These are phyloP conservation scores for Inonotus obliquus DNA, from an alignment of 1,284 basidiomycete species.

Conservation along the genomic window DNA sequence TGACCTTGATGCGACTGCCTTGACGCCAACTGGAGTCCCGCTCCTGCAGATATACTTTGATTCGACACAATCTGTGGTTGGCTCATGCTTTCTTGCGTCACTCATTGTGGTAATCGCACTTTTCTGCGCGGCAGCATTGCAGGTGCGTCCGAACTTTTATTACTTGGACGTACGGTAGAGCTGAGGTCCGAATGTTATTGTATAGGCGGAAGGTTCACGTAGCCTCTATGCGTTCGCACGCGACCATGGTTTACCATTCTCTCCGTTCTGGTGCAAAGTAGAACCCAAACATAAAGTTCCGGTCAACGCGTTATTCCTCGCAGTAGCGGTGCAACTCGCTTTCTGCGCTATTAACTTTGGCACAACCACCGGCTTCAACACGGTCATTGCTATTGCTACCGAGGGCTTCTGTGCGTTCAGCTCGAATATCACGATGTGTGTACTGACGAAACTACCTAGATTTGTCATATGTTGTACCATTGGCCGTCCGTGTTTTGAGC, in stretches of 20 bases:
- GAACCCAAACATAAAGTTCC: slow-evolving; percentile 9
- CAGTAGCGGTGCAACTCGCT: slow-evolving; percentile 13
- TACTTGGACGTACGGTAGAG: background rate
- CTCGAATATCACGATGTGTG: background rate
- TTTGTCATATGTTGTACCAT: slow-evolving; percentile 16
- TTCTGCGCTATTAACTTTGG: slow-evolving; percentile 19
- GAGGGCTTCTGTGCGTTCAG: slow-evolving; percentile 16
- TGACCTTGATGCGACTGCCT: slow-evolving; percentile 13
- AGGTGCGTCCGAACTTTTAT: background rate
- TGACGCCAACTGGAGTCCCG: slow-evolving; percentile 15
- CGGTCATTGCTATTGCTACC: slow-evolving; percentile 18
- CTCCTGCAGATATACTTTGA: slow-evolving; percentile 20
- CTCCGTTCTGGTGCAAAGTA: slow-evolving; percentile 14
- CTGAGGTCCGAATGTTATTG: background rate
- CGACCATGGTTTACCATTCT: slow-evolving; percentile 17
- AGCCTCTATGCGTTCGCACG: slow-evolving; percentile 18
- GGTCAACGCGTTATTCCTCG: slow-evolving; percentile 14
- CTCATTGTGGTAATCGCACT: slow-evolving; percentile 12
- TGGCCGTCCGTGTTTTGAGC: slow-evolving; percentile 13
- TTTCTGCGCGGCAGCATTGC: slow-evolving; percentile 15
- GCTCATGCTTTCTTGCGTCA: slow-evolving; percentile 15
- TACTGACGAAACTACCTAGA: background rate
- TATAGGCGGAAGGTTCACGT: slow-evolving; percentile 17
- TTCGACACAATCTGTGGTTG: slow-evolving; percentile 15
- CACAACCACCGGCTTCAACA: slow-evolving; percentile 18